Evolutionary conservation across 225 moss, liverwort and hornwort genomes (phyloP), one percentile per base, ranked within the genome.

Genomic region (Polytrichum commune): DNA sequence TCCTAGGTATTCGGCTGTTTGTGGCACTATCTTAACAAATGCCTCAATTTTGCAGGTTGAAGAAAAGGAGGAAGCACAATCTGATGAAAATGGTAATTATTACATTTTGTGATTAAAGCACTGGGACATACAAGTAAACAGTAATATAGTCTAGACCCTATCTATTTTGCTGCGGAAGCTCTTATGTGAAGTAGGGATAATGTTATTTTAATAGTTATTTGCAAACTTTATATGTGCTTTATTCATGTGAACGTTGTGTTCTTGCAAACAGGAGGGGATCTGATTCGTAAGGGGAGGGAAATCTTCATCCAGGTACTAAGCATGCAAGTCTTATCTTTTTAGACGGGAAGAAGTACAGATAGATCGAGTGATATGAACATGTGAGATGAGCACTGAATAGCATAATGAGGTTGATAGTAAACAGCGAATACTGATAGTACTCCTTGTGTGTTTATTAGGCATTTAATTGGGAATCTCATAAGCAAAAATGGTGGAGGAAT

Each of bases 381-480:
- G 46, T 46, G 46, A 46, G 46, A 13, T 16, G 4, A 46, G 46
- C 38, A 3, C 10, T 38, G 38, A 3, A 38, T 10, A 38, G 38
- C 46, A 46, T 13, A 58, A 58, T 22, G 58, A 58, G 58, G 58
- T 20, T 58, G 22, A 23, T 58, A 58, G 46, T 2, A 46, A 46
- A 46, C 13, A 46, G 46, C 16, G 4, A 46, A 46, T 46, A 7
- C 58, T 24, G 63, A 25, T 29, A 18, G 7, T 61, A 22, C 1
- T 38, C 22, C 16, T 25, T 69, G 64, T 18, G 55, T 6, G 67
- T 18, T 64, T 10, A 56, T 77, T 89, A 97, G 93, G 90, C 86
- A 20, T 97, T 97, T 62, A 92, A 91, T 55, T 97, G 93, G 96
- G 96, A 97, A 73, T 97, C 96, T 22, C 85, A 90, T 78, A 97